A percentile compares a stretch with the other conserved stretches of the same genome.
phyloP scores from a whole-genome alignment of 2,329 filamentous ascomycete species.

The Penicillium aurantiogriseum region DNA sequence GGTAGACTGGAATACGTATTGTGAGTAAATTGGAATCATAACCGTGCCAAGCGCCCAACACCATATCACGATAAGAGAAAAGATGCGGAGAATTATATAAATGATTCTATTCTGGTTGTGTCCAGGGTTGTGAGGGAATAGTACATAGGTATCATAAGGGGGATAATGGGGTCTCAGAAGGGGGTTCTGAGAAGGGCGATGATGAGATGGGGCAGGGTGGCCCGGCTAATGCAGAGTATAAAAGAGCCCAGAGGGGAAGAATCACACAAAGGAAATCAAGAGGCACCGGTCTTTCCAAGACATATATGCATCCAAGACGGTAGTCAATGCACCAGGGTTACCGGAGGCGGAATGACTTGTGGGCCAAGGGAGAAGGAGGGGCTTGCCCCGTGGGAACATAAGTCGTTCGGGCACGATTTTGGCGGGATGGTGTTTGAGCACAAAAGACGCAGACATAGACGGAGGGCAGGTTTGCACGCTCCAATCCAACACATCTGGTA shows the following conservation, averaged over 20 bases:
- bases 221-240: slow-evolving; percentile 21
- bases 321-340: slow-evolving; percentile 13
- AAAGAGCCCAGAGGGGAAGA: slow-evolving; percentile 7
- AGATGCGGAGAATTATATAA: background rate
- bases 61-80: background rate
- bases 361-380: slow-evolving; percentile 42
- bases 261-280: slow-evolving; percentile 18
- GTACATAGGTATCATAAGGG: slow-evolving; percentile 18
- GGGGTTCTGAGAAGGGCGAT: background rate
- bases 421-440: slow-evolving; percentile 44
- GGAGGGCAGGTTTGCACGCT: slow-evolving; percentile 46
- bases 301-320: slow-evolving; percentile 6
- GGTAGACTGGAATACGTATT: no score
- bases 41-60: no score
- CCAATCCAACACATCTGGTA: slow-evolving; percentile 57
- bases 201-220: slow-evolving; percentile 14
- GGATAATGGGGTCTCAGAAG: background rate
- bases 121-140: slow-evolving; percentile 9
- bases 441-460: slow-evolving; percentile 55
- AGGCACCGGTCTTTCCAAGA: slow-evolving; percentile 12
- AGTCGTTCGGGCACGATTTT: slow-evolving; percentile 37
- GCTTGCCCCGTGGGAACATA: slow-evolving; percentile 31
- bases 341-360: slow-evolving; percentile 43
- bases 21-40: no score
- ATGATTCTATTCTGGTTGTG: slow-evolving; percentile 14